Conservation (phyloP, 768 basidiomycete genomes). For the Crepidotus variabilis region DNA sequence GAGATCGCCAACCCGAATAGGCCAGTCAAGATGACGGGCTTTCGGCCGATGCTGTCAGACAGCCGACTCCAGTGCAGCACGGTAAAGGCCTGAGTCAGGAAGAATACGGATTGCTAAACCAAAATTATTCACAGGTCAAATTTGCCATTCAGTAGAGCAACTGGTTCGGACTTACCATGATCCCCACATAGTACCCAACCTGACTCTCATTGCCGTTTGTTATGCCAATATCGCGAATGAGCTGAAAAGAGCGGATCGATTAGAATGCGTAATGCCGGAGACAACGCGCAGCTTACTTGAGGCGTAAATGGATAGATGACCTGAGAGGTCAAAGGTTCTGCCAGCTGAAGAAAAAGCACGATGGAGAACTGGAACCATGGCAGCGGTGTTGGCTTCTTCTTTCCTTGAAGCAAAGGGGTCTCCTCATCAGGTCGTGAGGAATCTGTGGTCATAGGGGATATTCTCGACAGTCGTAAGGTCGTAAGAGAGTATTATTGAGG, state of each 20-base stretch:
- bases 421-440: neutral
- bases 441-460: no score
- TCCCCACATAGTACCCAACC: slow-evolving; percentile 72
- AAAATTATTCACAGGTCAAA: neutral
- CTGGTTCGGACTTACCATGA: slow-evolving; percentile 42
- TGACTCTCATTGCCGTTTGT: slow-evolving; percentile 67
- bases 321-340: slow-evolving; percentile 70
- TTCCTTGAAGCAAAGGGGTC: slow-evolving; percentile 16
- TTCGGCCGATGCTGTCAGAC: slow-evolving; percentile 69
- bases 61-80: slow-evolving; percentile 71
- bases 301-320: slow-evolving; percentile 75
- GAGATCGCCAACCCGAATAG: slow-evolving; percentile 59
- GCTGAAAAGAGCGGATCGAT: slow-evolving; percentile 26
- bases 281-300: slow-evolving; percentile 38
- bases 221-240: slow-evolving; percentile 59
- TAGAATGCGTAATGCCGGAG: neutral
- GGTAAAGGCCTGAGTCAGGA: slow-evolving; percentile 64
- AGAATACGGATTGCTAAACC: slow-evolving; percentile 71
- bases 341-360: slow-evolving; percentile 65
- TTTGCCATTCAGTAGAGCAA: neutral
- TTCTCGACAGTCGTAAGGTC: no score
- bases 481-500: no score
- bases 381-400: slow-evolving; percentile 44
- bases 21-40: slow-evolving; percentile 66
- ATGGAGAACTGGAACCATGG: slow-evolving; percentile 68